A percentile compares a stretch with the other conserved stretches of the same genome.
Conservation (phyloP, 1,284 basidiomycete species). For the Coniferiporia sulphurascens region DNA sequence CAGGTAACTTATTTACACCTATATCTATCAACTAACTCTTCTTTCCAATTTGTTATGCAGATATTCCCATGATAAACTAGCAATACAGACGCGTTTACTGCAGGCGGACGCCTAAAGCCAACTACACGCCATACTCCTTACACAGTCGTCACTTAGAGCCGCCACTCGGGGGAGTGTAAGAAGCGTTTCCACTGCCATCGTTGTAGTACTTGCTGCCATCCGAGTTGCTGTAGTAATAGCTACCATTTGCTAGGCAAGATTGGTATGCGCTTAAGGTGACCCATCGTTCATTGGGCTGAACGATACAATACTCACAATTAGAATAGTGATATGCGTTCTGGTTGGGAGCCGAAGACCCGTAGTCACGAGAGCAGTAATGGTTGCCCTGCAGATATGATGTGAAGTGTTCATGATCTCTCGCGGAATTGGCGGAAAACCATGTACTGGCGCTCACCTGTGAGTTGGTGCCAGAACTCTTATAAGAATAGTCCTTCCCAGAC, state of each 20-base stretch:
- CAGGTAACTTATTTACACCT: too few species aligned
- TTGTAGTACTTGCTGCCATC: slow-evolving; percentile 22
- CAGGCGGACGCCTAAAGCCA: too few species aligned
- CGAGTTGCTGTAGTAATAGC: slow-evolving; percentile 23
- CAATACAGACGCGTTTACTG: too few species aligned
- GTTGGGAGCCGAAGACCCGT: slow-evolving; percentile 15
- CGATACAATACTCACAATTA: slow-evolving; percentile 1
- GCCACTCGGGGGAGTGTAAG: slow-evolving; percentile 18
- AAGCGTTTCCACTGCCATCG: slow-evolving; percentile 17
- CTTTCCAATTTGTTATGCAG: too few species aligned
- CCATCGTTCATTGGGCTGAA: background rate
- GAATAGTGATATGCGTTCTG: slow-evolving; percentile 18
- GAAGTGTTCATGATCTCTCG: background rate
- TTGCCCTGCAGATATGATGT: slow-evolving; percentile 11
- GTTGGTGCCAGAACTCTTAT: slow-evolving; percentile 19
- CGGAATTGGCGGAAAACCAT: too few species aligned
- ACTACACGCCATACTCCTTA: too few species aligned
- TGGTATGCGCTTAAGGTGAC: background rate
- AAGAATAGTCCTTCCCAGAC: slow-evolving; percentile 10
- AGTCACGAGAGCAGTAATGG: slow-evolving; percentile 19
- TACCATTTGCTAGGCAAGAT: slow-evolving; percentile 3
- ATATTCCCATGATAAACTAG: too few species aligned
- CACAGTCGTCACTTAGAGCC: background rate
- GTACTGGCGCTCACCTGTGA: slow-evolving; percentile 6
- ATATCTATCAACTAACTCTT: too few species aligned